Percentiles rank a stretch among this genome's conserved stretches.
Evolutionary conservation across 768 basidiomycete genomes (phyloP).

Genomic region (Mycena polygramma): DNA sequence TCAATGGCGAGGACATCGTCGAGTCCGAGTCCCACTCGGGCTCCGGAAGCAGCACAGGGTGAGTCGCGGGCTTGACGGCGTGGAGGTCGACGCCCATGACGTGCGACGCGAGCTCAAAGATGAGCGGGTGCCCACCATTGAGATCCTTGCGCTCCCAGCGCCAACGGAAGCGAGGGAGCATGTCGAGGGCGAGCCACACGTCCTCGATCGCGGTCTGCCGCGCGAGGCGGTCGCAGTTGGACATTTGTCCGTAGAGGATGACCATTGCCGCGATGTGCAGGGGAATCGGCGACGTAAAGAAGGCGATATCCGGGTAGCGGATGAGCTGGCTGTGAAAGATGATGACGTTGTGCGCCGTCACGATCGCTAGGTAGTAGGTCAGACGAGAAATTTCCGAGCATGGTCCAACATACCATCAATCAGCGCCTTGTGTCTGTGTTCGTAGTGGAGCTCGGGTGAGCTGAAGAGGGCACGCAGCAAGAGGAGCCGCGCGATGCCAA

Average conservation of each 20-base stretch:
- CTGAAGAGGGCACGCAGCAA: constrained; percentile 85
- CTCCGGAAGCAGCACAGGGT: constrained; percentile 63
- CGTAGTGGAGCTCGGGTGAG: constrained; percentile 76
- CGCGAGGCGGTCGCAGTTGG: constrained; percentile 75
- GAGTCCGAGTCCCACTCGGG: constrained; percentile 67
- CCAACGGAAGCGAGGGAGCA: constrained; percentile 92
- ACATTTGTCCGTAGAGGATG: constrained; percentile 90
- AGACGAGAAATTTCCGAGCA: not conserved
- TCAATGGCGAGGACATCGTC: constrained; percentile 46
- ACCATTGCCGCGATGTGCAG: constrained; percentile 94
- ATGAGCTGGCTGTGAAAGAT: constrained; percentile 88
- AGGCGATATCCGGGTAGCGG: constrained; percentile 86
- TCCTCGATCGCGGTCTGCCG: constrained; percentile 81
- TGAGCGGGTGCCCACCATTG: constrained; percentile 86
- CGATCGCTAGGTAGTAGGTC: constrained; percentile 66
- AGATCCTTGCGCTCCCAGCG: constrained; percentile 90
- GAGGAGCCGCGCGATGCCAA: constrained; percentile 85
- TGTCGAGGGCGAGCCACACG: constrained; percentile 88
- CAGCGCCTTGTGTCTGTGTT: constrained; percentile 76
- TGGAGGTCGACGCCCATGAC: constrained; percentile 83
- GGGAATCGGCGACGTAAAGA: constrained; percentile 91
- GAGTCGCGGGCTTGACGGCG: constrained; percentile 62
- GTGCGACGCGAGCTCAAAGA: constrained; percentile 84
- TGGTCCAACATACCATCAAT: constrained; percentile 72
- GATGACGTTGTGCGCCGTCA: constrained; percentile 90